Conservation (phyloP, 208 protist genomes). For the Leishmania gerbilli region DNA sequence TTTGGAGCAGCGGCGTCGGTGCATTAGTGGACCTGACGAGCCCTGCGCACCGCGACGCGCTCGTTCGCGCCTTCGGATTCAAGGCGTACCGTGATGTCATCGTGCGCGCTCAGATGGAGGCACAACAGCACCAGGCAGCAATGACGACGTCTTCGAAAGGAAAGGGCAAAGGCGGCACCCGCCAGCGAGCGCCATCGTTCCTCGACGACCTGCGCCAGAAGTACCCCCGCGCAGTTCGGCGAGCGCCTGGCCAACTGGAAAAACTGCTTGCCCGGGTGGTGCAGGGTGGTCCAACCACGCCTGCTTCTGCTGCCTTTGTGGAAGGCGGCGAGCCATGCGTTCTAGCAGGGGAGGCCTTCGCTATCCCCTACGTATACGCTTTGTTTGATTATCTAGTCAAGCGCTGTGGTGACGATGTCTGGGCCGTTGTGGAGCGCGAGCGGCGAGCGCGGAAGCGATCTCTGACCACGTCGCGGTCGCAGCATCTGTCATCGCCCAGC, state of each 20-base stretch:
- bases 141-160: slow-evolving; percentile 10
- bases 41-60: slow-evolving; percentile 8
- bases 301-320: not conserved
- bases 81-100: slow-evolving; percentile 22
- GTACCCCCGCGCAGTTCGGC: slow-evolving; percentile 13
- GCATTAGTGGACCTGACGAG: not conserved
- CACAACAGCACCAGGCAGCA: not conserved
- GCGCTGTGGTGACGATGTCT: slow-evolving; percentile 16
- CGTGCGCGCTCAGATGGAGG: not conserved
- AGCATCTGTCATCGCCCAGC: not conserved
- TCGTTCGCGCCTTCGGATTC: slow-evolving; percentile 37
- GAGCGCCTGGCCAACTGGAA: slow-evolving; percentile 27
- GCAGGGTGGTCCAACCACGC: slow-evolving; percentile 11
- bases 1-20: too few relatives aligned
- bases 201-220: not conserved
- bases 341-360: slow-evolving; percentile 58
- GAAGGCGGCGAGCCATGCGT: slow-evolving; percentile 26
- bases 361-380: slow-evolving; percentile 41
- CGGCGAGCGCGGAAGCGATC: not conserved
- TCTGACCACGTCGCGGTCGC: not conserved
- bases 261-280: slow-evolving; percentile 45
- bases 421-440: slow-evolving; percentile 4
- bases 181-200: not conserved
- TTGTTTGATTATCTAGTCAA: slow-evolving; percentile 38
- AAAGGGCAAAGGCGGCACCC: slow-evolving; percentile 24